Conservation (phyloP, 352 stramenopile genomes). For the Phytophthora nicotianae region DNA sequence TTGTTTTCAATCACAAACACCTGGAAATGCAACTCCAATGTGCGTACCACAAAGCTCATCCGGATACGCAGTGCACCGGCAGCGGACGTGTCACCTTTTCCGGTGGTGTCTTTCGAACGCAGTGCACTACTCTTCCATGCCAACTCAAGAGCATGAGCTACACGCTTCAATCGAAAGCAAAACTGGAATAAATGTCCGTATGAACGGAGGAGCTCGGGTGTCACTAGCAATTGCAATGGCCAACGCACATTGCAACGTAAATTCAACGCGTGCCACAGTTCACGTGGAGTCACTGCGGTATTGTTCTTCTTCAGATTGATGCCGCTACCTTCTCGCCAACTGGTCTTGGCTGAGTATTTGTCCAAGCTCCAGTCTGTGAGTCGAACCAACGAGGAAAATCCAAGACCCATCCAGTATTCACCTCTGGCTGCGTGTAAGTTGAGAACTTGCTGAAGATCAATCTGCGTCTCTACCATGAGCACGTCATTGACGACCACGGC, state of each 20-base stretch:
- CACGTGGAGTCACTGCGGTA: slow-evolving; percentile 43
- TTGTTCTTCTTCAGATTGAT: slow-evolving; percentile 42
- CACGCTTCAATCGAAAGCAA: slow-evolving; percentile 78
- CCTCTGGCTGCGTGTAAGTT: slow-evolving; percentile 37
- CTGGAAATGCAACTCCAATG: slow-evolving; percentile 77
- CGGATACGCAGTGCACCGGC: slow-evolving; percentile 54
- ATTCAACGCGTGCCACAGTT: slow-evolving; percentile 64
- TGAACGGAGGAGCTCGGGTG: slow-evolving; percentile 51
- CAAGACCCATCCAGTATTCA: slow-evolving; percentile 67
- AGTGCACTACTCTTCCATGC: slow-evolving; percentile 63
- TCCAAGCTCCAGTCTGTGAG: slow-evolving; percentile 59
- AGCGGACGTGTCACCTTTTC: slow-evolving; percentile 20
- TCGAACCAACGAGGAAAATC: slow-evolving; percentile 40
- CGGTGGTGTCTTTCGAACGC: slow-evolving; percentile 31
- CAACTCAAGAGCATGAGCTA: slow-evolving; percentile 65
- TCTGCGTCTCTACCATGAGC: slow-evolving; percentile 46
- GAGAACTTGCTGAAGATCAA: slow-evolving; percentile 58
- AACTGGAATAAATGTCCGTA: slow-evolving; percentile 84
- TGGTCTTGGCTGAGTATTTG: slow-evolving; percentile 53
- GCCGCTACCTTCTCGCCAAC: slow-evolving; percentile 23
- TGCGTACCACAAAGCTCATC: slow-evolving; percentile 82
- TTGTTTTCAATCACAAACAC: slow-evolving; percentile 77
- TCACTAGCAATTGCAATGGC: slow-evolving; percentile 74
- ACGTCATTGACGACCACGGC: slow-evolving; percentile 49
- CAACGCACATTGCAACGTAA: slow-evolving; percentile 61